These are phyloP conservation scores for Tylopilus subfusipes DNA, from an alignment of 768 basidiomycete genomes.

Conservation along the genomic window DNA sequence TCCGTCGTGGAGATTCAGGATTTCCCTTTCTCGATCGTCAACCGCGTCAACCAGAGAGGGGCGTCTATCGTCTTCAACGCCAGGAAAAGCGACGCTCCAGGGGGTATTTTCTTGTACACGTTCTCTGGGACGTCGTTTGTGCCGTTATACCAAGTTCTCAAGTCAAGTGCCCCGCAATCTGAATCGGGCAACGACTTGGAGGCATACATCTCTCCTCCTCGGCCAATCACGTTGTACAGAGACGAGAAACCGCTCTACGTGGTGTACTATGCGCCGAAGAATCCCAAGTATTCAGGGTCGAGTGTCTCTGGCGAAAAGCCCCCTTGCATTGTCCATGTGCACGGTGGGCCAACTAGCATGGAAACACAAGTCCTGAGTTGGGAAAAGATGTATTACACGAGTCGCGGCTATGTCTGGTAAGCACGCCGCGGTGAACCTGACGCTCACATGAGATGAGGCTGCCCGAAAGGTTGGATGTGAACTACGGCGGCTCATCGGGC, in stretches of 20 bases:
- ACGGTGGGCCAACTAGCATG: conserved; percentile 68
- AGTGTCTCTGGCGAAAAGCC: conserved; percentile 53
- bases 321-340: conserved; percentile 60
- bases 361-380: conserved; percentile 47
- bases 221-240: conserved; percentile 42
- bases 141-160: conserved; percentile 21
- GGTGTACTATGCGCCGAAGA: conserved; percentile 64
- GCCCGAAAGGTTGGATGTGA: conserved; percentile 58
- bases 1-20: conserved; percentile 23
- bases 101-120: conserved; percentile 30
- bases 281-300: conserved; percentile 53
- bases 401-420: conserved; percentile 71
- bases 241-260: conserved; percentile 48
- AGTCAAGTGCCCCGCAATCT: conserved; percentile 22
- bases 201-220: conserved; percentile 44
- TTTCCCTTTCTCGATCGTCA: conserved; percentile 34
- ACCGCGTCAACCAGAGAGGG: conserved; percentile 22
- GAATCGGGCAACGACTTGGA: conserved; percentile 12
- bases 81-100: conserved; percentile 30
- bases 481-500: conserved; percentile 73
- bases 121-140: conserved; percentile 23
- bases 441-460: neutral
- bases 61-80: conserved; percentile 34
- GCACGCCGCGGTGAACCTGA: neutral
- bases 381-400: conserved; percentile 63